Percentiles rank a stretch among this genome's conserved stretches.
These are phyloP conservation scores for Aspergillus piperis DNA, from an alignment of 2,329 filamentous ascomycete genomes.

Conservation along the genomic window DNA sequence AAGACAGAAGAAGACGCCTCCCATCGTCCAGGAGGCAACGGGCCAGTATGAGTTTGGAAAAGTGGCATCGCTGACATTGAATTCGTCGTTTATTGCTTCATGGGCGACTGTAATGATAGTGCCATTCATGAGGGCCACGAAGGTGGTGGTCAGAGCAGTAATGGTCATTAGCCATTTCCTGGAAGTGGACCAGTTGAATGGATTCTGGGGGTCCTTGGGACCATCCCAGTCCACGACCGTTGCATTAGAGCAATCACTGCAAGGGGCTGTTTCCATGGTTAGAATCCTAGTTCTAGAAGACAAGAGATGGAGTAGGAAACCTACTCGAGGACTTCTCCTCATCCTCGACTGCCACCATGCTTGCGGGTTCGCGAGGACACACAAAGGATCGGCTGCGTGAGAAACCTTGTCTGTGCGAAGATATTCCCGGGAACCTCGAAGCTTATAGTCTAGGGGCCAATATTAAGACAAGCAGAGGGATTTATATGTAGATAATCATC, in stretches of 20 bases:
- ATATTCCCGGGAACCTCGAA: background rate
- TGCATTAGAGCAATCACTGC: background rate
- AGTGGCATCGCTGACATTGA: slow-evolving; percentile 15
- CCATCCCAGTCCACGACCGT: slow-evolving; percentile 29
- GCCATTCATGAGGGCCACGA: slow-evolving; percentile 22
- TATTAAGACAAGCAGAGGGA: background rate
- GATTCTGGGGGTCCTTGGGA: slow-evolving; percentile 16
- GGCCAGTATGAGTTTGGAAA: slow-evolving; percentile 26
- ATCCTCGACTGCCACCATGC: background rate
- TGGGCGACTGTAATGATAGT: slow-evolving; percentile 24
- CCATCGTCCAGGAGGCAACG: slow-evolving; percentile 23
- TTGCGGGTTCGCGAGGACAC: background rate
- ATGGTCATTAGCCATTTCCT: slow-evolving; percentile 24
- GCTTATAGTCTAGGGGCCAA: background rate
- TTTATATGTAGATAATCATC: background rate
- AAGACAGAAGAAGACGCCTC: slow-evolving; percentile 21
- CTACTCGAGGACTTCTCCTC: background rate
- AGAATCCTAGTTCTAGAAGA: background rate
- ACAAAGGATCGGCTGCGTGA: no score
- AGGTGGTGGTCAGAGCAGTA: slow-evolving; percentile 22
- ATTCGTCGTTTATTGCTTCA: slow-evolving; percentile 17
- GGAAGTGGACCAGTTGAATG: slow-evolving; percentile 21
- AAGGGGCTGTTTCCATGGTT: background rate
- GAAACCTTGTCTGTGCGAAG: background rate
- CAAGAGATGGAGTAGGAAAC: background rate